phyloP scores from a whole-genome alignment of 257 asterid species.

The Nicotiana benthamiana region DNA sequence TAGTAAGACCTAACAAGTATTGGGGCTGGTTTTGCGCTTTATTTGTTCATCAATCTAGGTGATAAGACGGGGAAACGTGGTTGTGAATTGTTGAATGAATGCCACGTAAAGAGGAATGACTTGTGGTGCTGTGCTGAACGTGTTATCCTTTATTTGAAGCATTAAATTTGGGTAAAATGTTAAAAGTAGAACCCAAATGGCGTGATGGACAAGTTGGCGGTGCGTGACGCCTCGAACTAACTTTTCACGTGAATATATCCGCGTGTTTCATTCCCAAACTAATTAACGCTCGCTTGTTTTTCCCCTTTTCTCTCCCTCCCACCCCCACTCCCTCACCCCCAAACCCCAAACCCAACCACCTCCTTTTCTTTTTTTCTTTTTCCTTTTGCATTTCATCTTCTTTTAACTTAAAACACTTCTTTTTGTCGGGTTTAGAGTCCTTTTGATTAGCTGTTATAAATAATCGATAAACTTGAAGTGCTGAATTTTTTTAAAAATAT shows the following conservation, averaged over 20 bases:
- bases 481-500: too few relatives aligned
- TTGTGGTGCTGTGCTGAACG: neutral
- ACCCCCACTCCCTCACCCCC: too few relatives aligned
- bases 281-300: neutral
- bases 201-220: constrained; percentile 1
- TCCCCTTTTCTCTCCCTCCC: neutral
- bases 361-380: neutral
- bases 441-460: too few relatives aligned
- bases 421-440: too few relatives aligned
- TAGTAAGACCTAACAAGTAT: neutral
- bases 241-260: constrained; percentile 11
- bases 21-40: neutral
- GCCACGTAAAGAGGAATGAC: neutral
- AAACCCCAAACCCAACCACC: too few relatives aligned
- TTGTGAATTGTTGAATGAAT: neutral
- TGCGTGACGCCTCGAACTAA: neutral
- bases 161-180: neutral
- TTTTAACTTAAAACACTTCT: too few relatives aligned
- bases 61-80: neutral
- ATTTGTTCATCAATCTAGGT: neutral
- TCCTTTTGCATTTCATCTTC: neutral
- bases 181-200: neutral
- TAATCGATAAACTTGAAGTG: too few relatives aligned
- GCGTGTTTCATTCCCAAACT: neutral
- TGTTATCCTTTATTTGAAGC: neutral